These are phyloP conservation scores for Boletus smithii DNA, from an alignment of 1,284 basidiomycete species.

Conservation along the genomic window DNA sequence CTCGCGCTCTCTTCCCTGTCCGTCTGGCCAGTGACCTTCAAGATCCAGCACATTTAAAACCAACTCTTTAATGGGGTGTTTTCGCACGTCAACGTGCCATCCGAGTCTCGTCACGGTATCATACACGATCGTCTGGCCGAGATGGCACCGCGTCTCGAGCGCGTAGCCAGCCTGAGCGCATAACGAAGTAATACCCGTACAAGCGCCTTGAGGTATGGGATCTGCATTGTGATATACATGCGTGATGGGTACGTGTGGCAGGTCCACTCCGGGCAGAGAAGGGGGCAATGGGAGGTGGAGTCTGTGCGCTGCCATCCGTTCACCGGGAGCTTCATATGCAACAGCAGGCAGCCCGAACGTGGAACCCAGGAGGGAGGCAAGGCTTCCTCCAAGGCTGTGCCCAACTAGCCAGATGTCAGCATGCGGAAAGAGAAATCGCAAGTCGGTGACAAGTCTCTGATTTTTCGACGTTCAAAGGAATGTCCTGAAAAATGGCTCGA, in stretches of 20 bases:
- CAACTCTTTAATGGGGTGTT: constrained; percentile 77
- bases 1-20: constrained; percentile 30
- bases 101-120: constrained; percentile 84
- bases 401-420: constrained; percentile 93
- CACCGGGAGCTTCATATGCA: constrained; percentile 91
- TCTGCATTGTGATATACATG: constrained; percentile 83
- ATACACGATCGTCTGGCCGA: constrained; percentile 70
- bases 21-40: constrained; percentile 45
- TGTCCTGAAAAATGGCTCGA: not conserved
- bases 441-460: constrained; percentile 71
- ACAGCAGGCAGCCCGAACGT: constrained; percentile 95
- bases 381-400: constrained; percentile 83
- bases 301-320: constrained; percentile 80
- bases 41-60: constrained; percentile 74
- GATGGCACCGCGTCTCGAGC: constrained; percentile 68
- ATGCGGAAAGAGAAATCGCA: constrained; percentile 78
- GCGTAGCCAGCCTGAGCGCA: constrained; percentile 70
- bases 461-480: constrained; percentile 7
- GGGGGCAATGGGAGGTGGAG: constrained; percentile 82
- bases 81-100: constrained; percentile 82
- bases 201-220: constrained; percentile 75
- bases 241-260: constrained; percentile 48
- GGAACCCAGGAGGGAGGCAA: constrained; percentile 84
- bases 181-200: constrained; percentile 63
- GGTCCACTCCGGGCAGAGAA: constrained; percentile 15